A percentile compares a stretch with the other conserved stretches of the same genome.
Evolutionary conservation across 1,284 basidiomycete species (phyloP).

Genomic region (Uromyces viciae-fabae): DNA sequence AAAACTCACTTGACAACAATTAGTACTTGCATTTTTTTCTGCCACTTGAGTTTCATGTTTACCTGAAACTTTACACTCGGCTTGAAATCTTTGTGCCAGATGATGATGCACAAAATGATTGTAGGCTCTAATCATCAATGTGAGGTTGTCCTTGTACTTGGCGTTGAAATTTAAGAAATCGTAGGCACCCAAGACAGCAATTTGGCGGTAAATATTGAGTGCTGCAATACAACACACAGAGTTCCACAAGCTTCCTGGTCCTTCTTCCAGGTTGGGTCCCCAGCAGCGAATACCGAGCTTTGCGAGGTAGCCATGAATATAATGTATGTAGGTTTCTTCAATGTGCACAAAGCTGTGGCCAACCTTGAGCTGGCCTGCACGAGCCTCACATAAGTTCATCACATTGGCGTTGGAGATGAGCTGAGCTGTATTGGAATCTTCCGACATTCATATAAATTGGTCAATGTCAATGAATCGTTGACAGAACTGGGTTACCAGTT

Average conservation of each 20-base stretch:
- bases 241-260: slow-evolving; percentile 1
- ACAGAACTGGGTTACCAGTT: background rate
- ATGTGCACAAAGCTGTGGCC: background rate
- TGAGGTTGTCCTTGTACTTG: background rate
- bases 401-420: background rate
- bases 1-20: background rate
- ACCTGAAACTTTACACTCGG: background rate
- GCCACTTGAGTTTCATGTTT: background rate
- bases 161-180: slow-evolving; percentile 15
- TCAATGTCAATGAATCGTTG: background rate
- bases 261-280: slow-evolving; percentile 24
- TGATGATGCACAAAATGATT: slow-evolving; percentile 9
- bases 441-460: background rate
- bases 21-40: background rate
- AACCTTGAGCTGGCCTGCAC: background rate
- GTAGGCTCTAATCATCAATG: background rate
- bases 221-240: background rate
- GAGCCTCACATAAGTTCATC: background rate
- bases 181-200: background rate
- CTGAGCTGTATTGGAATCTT: background rate
- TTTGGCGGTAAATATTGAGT: slow-evolving; percentile 5
- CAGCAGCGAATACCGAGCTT: slow-evolving; percentile 22
- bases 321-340: background rate
- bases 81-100: background rate
- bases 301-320: background rate